These are phyloP conservation scores for Penicillium frequentans DNA, from an alignment of 2,329 filamentous ascomycete genomes.

Conservation along the genomic window DNA sequence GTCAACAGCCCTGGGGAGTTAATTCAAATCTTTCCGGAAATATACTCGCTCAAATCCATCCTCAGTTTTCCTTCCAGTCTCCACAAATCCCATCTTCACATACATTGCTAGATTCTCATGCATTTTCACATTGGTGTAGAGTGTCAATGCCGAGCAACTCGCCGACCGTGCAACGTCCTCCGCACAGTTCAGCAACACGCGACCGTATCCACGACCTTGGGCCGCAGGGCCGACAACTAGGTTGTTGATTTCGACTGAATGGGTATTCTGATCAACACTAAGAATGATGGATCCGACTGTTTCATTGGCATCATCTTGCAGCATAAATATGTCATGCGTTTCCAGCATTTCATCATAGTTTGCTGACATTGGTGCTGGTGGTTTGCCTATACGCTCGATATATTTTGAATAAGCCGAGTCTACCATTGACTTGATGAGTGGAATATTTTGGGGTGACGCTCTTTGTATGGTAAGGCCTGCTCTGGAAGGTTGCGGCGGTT, in stretches of 20 bases:
- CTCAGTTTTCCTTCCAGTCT: conserved; percentile 16
- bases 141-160: conserved; percentile 4
- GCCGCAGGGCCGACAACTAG: conserved; percentile 18
- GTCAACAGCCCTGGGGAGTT: too few relatives aligned
- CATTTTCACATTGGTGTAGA: conserved; percentile 28
- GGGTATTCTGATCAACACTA: background rate
- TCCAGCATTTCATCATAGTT: conserved; percentile 14
- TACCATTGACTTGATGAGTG: conserved; percentile 17
- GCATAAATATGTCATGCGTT: conserved; percentile 9
- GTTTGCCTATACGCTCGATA: conserved; percentile 21
- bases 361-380: conserved; percentile 20
- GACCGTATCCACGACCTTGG: conserved; percentile 21
- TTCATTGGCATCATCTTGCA: conserved; percentile 2
- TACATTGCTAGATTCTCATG: conserved; percentile 23
- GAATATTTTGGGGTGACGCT: conserved; percentile 13
- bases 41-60: conserved; percentile 24
- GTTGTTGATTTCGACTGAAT: conserved; percentile 16
- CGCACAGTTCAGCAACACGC: conserved; percentile 15
- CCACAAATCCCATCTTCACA: conserved; percentile 18
- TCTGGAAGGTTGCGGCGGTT: background rate
- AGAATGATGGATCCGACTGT: conserved; percentile 17
- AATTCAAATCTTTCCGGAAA: conserved; percentile 7
- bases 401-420: conserved; percentile 22
- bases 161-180: conserved; percentile 7
- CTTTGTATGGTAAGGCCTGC: conserved; percentile 1